Percentiles rank a stretch among this genome's conserved stretches.
Conservation (phyloP, 2,329 filamentous ascomycete species). For the Colletotrichum kahawae region DNA sequence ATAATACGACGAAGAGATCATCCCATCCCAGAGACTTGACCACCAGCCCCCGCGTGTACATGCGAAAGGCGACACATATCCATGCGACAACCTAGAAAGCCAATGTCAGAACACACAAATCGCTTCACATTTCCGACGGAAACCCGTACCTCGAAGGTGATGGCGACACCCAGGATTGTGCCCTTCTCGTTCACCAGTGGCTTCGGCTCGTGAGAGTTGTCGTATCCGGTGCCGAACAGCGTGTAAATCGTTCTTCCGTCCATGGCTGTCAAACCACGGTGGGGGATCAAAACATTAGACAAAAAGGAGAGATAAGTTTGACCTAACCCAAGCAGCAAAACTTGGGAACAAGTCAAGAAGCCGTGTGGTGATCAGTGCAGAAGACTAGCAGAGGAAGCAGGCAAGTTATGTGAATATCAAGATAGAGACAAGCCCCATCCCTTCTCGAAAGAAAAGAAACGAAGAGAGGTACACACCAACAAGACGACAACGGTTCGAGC, state of each 20-base stretch:
- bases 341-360: neutral
- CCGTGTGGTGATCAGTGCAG: neutral
- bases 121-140: neutral
- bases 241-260: neutral
- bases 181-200: conserved; percentile 30
- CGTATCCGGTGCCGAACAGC: neutral
- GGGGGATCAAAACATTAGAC: neutral
- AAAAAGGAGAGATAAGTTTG: neutral
- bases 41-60: conserved; percentile 31
- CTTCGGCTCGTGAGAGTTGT: conserved; percentile 30
- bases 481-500: neutral
- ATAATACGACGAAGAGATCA: conserved; percentile 38
- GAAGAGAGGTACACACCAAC: neutral
- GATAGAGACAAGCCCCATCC: conserved; percentile 8
- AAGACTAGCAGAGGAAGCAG: neutral
- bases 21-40: conserved; percentile 37
- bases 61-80: conserved; percentile 31
- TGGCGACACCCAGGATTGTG: conserved; percentile 33
- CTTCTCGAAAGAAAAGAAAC: neutral
- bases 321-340: neutral
- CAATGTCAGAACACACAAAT: neutral
- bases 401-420: neutral
- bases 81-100: conserved; percentile 29
- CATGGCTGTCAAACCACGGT: neutral
- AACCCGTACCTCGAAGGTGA: conserved; percentile 30